Evolutionary conservation across 2,329 filamentous ascomycete genomes (phyloP), one percentile per base, ranked within the genome.

Genomic region (Fusarium dlaminii): DNA sequence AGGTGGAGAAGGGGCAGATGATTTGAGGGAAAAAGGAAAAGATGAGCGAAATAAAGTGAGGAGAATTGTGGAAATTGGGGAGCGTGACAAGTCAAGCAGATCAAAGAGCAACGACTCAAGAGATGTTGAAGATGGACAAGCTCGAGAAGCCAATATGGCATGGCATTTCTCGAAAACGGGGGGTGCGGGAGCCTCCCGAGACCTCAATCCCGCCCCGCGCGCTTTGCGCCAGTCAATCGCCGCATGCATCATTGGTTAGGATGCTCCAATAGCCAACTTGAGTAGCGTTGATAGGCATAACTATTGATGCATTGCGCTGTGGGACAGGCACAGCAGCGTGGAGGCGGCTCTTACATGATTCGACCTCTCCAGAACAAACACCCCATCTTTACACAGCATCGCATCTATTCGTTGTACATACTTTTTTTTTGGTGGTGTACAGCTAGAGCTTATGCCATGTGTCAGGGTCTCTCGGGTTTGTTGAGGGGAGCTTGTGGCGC

Each of bases 181-280:
- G 51, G 68, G 68, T 72, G 72, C 72, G 72, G 72, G 72, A 75
- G 68, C 57, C 69, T 70, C 72, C 72, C 72, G 72, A 75, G 65
- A 75, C 72, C 48, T 75, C 68, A 67, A 67, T 45, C 65, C 64
- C 45, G 56, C 68, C 58, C 72, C 65, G 72, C 72, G 72, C 72
- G 72, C 58, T 70, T 72, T 75, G 49, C 51, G 68, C 68, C 72
- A 70, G 68, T 75, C 61, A 70, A 62, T 54, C 58, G 32, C 40
- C 20, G 36, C 51, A 45, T 60, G 65, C 57, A 70, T 57, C 57
- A 75, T 75, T 75, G 72, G 72, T 40, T n/a, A 40, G 20, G 24
- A 40, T 66, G 29, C 65, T 54, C 55, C 48, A 22, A 51, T n/a
- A 32, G 22, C 39, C 22, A 40, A 29, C 46, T 37, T 46, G 63